A percentile compares a stretch with the other conserved stretches of the same genome.
These are phyloP conservation scores for Cicer bijugum DNA, from an alignment of 306 rosid genomes.

Conservation along the genomic window DNA sequence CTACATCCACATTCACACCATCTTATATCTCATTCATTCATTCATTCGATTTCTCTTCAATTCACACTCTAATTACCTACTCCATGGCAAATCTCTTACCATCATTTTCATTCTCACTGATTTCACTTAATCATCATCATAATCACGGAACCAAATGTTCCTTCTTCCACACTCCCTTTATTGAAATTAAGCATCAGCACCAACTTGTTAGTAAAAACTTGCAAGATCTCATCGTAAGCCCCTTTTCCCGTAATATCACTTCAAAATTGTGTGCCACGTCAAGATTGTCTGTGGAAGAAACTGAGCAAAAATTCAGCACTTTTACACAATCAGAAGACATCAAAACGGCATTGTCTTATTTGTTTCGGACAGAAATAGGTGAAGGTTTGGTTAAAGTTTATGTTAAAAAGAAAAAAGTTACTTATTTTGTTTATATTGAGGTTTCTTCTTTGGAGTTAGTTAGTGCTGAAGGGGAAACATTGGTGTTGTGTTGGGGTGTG, in stretches of 20 bases:
- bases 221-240: constrained; percentile 11
- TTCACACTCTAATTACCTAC: not conserved
- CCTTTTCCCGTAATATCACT: constrained; percentile 40
- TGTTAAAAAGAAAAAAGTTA: constrained; percentile 59
- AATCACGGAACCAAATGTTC: constrained; percentile 37
- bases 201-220: constrained; percentile 39
- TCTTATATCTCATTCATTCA: not conserved
- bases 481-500: constrained; percentile 71
- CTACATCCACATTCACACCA: constrained; percentile 15
- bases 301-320: constrained; percentile 38
- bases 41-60: not conserved
- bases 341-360: constrained; percentile 54
- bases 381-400: constrained; percentile 68
- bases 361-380: constrained; percentile 77
- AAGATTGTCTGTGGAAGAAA: constrained; percentile 53
- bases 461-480: constrained; percentile 38
- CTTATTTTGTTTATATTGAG: constrained; percentile 64
- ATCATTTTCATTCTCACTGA: constrained; percentile 46
- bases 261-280: constrained; percentile 54
- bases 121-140: constrained; percentile 37
- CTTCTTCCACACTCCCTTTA: constrained; percentile 45
- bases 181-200: constrained; percentile 43
- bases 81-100: constrained; percentile 64
- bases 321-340: constrained; percentile 48
- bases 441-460: constrained; percentile 52